These are phyloP conservation scores for Hippophae tibetana DNA, from an alignment of 306 rosid species.

Conservation along the genomic window DNA sequence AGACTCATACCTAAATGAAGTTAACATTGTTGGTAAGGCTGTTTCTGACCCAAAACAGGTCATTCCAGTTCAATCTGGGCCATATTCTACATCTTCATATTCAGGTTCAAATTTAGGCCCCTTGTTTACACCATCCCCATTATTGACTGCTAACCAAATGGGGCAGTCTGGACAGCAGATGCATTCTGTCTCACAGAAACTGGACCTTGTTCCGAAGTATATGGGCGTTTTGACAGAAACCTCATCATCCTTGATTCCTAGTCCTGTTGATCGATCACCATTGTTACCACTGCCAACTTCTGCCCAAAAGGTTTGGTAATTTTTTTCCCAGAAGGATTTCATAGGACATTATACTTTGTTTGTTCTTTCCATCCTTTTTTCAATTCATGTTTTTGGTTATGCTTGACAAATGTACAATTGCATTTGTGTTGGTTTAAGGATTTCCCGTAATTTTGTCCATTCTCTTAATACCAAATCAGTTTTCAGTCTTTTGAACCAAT, in stretches of 20 bases:
- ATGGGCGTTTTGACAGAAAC: slow-evolving; percentile 17
- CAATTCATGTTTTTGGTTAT: no score
- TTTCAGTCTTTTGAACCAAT: no score
- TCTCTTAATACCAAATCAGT: no score
- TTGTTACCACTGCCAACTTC: slow-evolving; percentile 43
- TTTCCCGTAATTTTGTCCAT: no score
- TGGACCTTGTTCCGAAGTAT: slow-evolving; percentile 22
- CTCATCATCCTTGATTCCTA: slow-evolving; percentile 26
- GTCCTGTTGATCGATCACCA: slow-evolving; percentile 35
- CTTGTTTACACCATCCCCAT: slow-evolving; percentile 29
- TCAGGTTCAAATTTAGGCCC: slow-evolving; percentile 36
- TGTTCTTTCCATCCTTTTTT: not conserved
- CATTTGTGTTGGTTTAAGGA: no score
- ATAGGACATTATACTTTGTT: not conserved
- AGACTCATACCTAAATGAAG: slow-evolving; percentile 24
- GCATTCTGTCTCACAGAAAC: slow-evolving; percentile 23
- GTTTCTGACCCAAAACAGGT: slow-evolving; percentile 25
- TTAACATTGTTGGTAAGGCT: slow-evolving; percentile 25
- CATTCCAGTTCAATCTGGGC: slow-evolving; percentile 30
- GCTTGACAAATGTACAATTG: no score
- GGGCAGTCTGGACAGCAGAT: slow-evolving; percentile 21
- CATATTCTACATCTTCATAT: slow-evolving; percentile 28
- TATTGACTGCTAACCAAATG: slow-evolving; percentile 35
- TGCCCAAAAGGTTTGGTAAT: slow-evolving; percentile 34
- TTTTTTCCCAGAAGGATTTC: no score